These are phyloP conservation scores for Adansonia grandidieri DNA, from an alignment of 441 rosid species.

Conservation along the genomic window DNA sequence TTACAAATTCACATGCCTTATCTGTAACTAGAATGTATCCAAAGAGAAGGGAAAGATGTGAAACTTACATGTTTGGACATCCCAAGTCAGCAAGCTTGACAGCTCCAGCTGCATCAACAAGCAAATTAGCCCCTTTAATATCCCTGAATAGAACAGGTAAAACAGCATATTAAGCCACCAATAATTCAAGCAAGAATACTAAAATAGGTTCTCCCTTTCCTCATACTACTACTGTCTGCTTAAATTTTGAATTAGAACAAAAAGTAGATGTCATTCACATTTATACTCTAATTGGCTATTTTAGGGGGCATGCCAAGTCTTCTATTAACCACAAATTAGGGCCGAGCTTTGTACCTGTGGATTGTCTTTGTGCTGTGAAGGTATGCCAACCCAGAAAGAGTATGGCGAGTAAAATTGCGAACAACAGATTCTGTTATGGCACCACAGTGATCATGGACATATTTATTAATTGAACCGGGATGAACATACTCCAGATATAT, in stretches of 20 bases:
- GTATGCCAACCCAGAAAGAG: conserved; percentile 80
- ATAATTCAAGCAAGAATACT: conserved; percentile 6
- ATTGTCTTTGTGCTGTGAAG: conserved; percentile 87
- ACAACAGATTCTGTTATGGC: conserved; percentile 89
- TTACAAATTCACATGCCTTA: background rate
- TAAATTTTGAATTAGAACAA: background rate
- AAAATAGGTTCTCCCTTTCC: conserved; percentile 7
- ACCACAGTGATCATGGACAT: conserved; percentile 81
- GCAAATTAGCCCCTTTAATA: conserved; percentile 96
- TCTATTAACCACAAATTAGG: conserved; percentile 7
- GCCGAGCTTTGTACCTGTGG: conserved; percentile 59
- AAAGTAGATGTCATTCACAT: background rate
- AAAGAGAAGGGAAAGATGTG: conserved; percentile 22
- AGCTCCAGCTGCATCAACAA: conserved; percentile 91
- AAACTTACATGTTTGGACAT: conserved; percentile 92
- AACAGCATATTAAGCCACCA: conserved; percentile 17
- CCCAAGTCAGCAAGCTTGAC: conserved; percentile 97
- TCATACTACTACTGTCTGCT: conserved; percentile 22
- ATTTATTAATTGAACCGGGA: conserved; percentile 91
- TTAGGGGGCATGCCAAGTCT: background rate
- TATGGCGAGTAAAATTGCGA: conserved; percentile 40
- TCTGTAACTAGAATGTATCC: background rate
- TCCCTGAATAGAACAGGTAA: conserved; percentile 55
- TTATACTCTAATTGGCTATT: background rate
- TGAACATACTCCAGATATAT: conserved; percentile 93